Base-by-base conservation (phyloP, 1,139 yeast species). In the Suhomyces anneliseae region DNA sequence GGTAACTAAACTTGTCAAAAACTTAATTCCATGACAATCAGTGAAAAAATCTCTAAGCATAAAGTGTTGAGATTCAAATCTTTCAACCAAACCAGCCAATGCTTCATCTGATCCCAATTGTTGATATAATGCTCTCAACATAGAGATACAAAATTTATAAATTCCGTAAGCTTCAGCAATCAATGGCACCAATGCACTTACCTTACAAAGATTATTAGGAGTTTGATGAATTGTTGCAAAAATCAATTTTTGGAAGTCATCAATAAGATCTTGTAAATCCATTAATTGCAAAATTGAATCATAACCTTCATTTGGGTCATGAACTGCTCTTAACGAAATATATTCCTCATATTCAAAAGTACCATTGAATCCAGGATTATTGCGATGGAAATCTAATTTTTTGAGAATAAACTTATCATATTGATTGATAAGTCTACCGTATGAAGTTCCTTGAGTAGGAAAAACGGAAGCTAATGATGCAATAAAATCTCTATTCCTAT, bases 331-430 rank as follows among this genome's bases (percentile, higher is more conserved):
- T 55, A 93, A 76, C 2, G 97, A 89, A 39, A 92, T 83, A 62
- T 92, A 93, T 62, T 93, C 99, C 64, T 90, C 96, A 61, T 93
- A 93, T 64, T 93, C 99, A 68, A 93, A 93, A 40, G 92, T 90
- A 19, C 98, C 98, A 61, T 88, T 92, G 69, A 92, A 93, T 2
- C 92, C 96, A 11, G 90, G 84, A 61, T 93, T 96, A 51, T 81
- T 78, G 47, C 87, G 81, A 64, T 93, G 98, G 65, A 93, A 93
- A 49, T 81, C 82, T 54, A 93, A 76, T 63, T 93, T 93, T 58
- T 79, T 79, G 47, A 87, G 69, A 49, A 93, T 69, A 54, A 82
- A 87, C 38, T 76, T 74, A 41, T 84, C 90, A 60, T 90, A 93
- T 58, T 87, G 96, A 48, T 76, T 78, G 56, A 92, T 90, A 51